phyloP scores from a whole-genome alignment of 331 rosid genomes.

The Malus hybrid region DNA sequence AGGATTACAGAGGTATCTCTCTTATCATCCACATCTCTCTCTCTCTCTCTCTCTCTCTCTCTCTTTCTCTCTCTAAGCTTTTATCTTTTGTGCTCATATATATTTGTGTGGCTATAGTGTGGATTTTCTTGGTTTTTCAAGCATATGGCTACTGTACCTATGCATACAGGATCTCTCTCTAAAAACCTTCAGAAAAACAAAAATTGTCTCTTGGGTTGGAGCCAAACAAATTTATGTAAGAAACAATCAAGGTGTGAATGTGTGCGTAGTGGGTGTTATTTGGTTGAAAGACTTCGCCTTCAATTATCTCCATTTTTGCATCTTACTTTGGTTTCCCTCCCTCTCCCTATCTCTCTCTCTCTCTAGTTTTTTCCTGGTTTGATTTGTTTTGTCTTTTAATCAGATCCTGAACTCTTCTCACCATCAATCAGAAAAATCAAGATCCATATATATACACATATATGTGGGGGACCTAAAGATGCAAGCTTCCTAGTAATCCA shows the following conservation, averaged over 20 bases:
- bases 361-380: conserved; percentile 1
- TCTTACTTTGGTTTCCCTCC: conserved; percentile 17
- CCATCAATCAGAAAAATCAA: conserved; percentile 21
- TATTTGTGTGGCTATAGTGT: conserved; percentile 35
- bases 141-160: conserved; percentile 26
- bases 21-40: conserved; percentile 44
- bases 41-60: conserved; percentile 18
- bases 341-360: conserved; percentile 3
- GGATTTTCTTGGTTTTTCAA: conserved; percentile 49
- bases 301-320: conserved; percentile 8
- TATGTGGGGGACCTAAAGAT: conserved; percentile 8
- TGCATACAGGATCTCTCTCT: conserved; percentile 37
- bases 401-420: conserved; percentile 11
- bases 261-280: conserved; percentile 7
- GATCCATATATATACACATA: conserved; percentile 20
- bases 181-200: conserved; percentile 29
- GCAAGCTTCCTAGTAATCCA: conserved; percentile 15
- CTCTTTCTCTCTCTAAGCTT: conserved; percentile 27
- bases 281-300: too few relatives aligned
- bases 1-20: conserved; percentile 33
- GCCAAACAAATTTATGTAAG: conserved; percentile 51
- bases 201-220: conserved; percentile 72
- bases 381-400: background rate
- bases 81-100: conserved; percentile 49
- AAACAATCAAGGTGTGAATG: conserved; percentile 29